Conservation (phyloP, 2,329 filamentous ascomycete species). For the Eutypella sp. region DNA sequence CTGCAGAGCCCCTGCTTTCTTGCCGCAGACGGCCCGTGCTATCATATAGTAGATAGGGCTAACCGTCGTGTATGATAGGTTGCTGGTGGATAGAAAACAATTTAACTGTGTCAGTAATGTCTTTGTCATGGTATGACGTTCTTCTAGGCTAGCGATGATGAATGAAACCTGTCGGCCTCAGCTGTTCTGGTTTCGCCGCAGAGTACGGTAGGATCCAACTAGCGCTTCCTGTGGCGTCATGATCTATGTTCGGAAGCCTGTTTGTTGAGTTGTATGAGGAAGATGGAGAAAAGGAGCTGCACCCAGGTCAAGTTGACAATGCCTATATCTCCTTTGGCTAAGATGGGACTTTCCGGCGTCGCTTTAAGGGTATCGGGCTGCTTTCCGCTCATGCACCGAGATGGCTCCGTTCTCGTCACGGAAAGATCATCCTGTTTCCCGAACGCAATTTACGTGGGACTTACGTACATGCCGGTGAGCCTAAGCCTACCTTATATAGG, state of each 20-base stretch:
- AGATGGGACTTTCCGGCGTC: slow-evolving; percentile 19
- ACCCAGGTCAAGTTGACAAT: too few relatives aligned
- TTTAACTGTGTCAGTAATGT: background rate
- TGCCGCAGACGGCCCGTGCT: background rate
- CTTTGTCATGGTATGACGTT: background rate
- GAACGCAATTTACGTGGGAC: slow-evolving; percentile 18
- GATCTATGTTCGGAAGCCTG: too few relatives aligned
- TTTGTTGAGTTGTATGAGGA: too few relatives aligned
- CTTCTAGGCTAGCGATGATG: too few relatives aligned
- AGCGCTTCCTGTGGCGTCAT: too few relatives aligned
- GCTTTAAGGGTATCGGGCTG: slow-evolving; percentile 12
- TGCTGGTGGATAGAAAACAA: background rate
- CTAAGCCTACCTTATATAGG: slow-evolving; percentile 3
- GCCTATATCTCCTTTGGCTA: background rate
- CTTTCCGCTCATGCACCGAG: slow-evolving; percentile 18
- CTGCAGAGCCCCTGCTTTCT: background rate
- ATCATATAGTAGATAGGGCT: background rate
- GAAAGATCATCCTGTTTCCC: slow-evolving; percentile 26
- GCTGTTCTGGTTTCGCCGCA: too few relatives aligned
- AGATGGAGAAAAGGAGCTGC: background rate
- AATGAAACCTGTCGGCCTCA: too few relatives aligned
- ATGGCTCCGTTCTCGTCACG: slow-evolving; percentile 24
- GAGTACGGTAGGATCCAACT: too few relatives aligned
- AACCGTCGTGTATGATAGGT: background rate
- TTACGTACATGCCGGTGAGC: slow-evolving; percentile 5